phyloP scores from a whole-genome alignment of 2,329 filamentous ascomycete species.

The Colletotrichum sp. region DNA sequence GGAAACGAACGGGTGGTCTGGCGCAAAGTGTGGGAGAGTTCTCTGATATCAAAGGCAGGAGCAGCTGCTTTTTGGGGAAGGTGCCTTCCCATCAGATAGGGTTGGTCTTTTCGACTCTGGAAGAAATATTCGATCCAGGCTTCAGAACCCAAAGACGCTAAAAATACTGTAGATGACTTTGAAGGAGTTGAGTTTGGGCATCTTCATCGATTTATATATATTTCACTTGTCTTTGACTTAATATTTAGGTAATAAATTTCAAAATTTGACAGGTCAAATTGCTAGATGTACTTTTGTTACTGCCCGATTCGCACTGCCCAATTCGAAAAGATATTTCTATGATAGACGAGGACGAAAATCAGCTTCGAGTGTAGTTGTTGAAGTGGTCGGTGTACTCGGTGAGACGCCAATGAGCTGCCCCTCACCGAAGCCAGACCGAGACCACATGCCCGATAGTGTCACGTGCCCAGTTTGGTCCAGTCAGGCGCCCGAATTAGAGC shows the following conservation, averaged over 20 bases:
- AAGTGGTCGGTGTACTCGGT: not conserved
- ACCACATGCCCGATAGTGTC: not conserved
- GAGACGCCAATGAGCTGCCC: not conserved
- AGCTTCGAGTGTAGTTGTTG: not conserved
- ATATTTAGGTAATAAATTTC: not conserved
- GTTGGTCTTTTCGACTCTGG: not conserved
- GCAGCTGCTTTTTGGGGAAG: not conserved
- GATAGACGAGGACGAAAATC: not conserved
- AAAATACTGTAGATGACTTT: not conserved
- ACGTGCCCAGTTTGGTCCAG: not conserved
- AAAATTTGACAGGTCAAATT: not conserved
- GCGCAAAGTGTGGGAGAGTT: not conserved
- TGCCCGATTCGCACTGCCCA: not conserved
- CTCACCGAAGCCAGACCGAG: not conserved
- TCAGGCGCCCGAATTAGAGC: not conserved
- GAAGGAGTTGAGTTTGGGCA: not conserved
- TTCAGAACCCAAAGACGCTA: not conserved
- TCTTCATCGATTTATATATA: not conserved
- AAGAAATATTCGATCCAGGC: not conserved
- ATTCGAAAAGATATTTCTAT: not conserved
- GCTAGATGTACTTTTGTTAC: not conserved
- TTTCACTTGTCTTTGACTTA: not conserved
- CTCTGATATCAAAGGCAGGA: not conserved
- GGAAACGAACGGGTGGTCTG: not conserved
- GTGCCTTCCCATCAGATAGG: not conserved